These are phyloP conservation scores for Barnettozyma wickerhamii DNA, from an alignment of 805 yeast genomes.

Conservation along the genomic window DNA sequence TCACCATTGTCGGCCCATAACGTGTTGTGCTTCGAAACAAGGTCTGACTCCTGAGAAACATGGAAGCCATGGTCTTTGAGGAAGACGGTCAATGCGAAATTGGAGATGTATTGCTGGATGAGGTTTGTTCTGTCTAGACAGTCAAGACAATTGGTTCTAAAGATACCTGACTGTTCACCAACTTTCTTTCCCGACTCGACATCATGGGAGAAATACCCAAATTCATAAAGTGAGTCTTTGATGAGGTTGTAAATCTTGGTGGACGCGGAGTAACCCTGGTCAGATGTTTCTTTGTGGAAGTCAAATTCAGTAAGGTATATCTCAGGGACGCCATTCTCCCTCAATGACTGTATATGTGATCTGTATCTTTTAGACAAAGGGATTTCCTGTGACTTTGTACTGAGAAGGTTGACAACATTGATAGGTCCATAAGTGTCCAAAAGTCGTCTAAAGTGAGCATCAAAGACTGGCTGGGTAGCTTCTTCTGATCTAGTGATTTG, in stretches of 20 bases:
- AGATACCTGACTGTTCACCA: constrained; percentile 83
- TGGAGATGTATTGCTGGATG: constrained; percentile 78
- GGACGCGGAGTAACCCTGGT: constrained; percentile 85
- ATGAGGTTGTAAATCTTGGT: constrained; percentile 59
- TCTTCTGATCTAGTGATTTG: constrained; percentile 83
- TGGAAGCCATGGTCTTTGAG: constrained; percentile 37
- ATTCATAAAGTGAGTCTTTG: constrained; percentile 62
- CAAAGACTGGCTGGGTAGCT: constrained; percentile 89
- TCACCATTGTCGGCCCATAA: constrained; percentile 99
- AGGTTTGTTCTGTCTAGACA: constrained; percentile 93
- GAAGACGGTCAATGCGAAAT: constrained; percentile 59
- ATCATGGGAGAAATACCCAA: constrained; percentile 82
- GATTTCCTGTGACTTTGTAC: constrained; percentile 74
- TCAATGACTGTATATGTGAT: constrained; percentile 44
- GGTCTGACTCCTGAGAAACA: constrained; percentile 42
- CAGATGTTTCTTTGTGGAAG: constrained; percentile 90
- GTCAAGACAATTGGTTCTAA: constrained; percentile 90
- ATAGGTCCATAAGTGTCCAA: constrained; percentile 79
- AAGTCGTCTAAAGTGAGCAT: constrained; percentile 69
- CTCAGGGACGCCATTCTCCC: constrained; percentile 32
- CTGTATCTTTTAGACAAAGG: constrained; percentile 66
- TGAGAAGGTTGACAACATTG: constrained; percentile 82
- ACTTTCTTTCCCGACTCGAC: constrained; percentile 46
- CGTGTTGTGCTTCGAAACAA: constrained; percentile 71
- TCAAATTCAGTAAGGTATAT: constrained; percentile 78